Conservation (phyloP, 148 eudicot genomes). For the Fagopyrum esculentum region DNA sequence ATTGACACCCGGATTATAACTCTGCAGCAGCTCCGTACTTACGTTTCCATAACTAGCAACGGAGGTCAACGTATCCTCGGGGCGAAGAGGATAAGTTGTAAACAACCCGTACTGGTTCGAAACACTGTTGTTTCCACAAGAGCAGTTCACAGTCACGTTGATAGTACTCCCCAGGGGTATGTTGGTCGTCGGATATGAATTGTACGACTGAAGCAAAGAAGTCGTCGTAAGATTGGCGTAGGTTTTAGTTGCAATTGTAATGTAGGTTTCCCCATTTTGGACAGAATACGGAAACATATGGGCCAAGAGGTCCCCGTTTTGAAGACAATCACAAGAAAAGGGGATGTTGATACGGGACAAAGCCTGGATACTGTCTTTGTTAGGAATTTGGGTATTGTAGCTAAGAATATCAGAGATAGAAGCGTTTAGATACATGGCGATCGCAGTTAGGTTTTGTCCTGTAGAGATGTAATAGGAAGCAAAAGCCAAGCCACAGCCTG, state of each 20-base stretch:
- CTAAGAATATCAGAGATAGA: conserved; percentile 18
- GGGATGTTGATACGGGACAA: conserved; percentile 41
- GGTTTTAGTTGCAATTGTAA: conserved; percentile 20
- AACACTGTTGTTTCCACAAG: conserved; percentile 67
- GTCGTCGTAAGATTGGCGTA: conserved; percentile 54
- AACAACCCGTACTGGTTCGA: conserved; percentile 67
- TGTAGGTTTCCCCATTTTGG: conserved; percentile 36
- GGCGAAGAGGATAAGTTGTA: conserved; percentile 58
- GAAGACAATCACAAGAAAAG: conserved; percentile 58
- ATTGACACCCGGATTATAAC: conserved; percentile 51
- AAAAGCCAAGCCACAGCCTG: conserved; percentile 50
- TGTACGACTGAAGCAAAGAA: conserved; percentile 28
- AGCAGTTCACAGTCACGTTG: conserved; percentile 66
- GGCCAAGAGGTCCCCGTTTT: conserved; percentile 31
- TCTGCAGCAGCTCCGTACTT: conserved; percentile 38
- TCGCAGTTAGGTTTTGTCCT: conserved; percentile 20
- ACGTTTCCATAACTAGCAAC: conserved; percentile 33
- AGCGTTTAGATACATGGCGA: conserved; percentile 18
- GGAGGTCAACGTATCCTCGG: conserved; percentile 35
- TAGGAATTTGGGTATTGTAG: conserved; percentile 36
- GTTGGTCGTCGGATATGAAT: conserved; percentile 24
- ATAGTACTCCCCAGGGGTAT: conserved; percentile 29
- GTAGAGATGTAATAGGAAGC: conserved; percentile 42
- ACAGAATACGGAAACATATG: conserved; percentile 37
- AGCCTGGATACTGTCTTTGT: conserved; percentile 19